Evolutionary conservation across 345 rosid genomes (phyloP).

Genomic region (Eucalyptus curtisii): DNA sequence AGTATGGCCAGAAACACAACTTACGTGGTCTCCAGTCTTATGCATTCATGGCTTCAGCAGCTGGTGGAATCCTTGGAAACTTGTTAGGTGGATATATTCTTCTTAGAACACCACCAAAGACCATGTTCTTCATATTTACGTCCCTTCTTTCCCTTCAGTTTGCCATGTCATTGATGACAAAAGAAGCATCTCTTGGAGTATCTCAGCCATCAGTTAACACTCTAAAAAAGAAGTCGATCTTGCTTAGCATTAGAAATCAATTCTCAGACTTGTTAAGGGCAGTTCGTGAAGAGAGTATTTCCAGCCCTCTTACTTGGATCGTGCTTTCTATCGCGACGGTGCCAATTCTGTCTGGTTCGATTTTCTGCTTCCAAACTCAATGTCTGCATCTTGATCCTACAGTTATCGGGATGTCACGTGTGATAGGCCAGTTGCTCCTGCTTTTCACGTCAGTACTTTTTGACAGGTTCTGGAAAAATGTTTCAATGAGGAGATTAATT

Average conservation of each 20-base stretch:
- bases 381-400: constrained; percentile 57
- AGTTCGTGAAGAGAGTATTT: constrained; percentile 43
- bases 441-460: constrained; percentile 48
- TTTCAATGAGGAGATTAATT: constrained; percentile 61
- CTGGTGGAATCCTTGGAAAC: constrained; percentile 77
- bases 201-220: constrained; percentile 7
- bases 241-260: constrained; percentile 30
- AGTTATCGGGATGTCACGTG: constrained; percentile 73
- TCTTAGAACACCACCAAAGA: constrained; percentile 26
- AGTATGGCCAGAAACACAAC: constrained; percentile 51
- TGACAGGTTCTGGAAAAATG: constrained; percentile 47
- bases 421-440: constrained; percentile 64
- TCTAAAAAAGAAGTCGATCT: constrained; percentile 13
- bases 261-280: constrained; percentile 40
- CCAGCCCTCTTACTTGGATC: constrained; percentile 48
- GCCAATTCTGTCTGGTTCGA: constrained; percentile 68
- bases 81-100: constrained; percentile 63
- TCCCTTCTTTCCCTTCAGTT: constrained; percentile 47
- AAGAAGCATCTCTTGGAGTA: constrained; percentile 52
- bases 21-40: constrained; percentile 63
- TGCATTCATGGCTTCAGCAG: constrained; percentile 80
- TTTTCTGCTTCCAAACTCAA: constrained; percentile 83
- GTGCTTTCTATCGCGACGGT: constrained; percentile 59
- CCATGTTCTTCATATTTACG: constrained; percentile 47
- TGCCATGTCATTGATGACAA: constrained; percentile 24